Conservation (phyloP, 495 filamentous ascomycete genomes). For the Durotheca rogersii region DNA sequence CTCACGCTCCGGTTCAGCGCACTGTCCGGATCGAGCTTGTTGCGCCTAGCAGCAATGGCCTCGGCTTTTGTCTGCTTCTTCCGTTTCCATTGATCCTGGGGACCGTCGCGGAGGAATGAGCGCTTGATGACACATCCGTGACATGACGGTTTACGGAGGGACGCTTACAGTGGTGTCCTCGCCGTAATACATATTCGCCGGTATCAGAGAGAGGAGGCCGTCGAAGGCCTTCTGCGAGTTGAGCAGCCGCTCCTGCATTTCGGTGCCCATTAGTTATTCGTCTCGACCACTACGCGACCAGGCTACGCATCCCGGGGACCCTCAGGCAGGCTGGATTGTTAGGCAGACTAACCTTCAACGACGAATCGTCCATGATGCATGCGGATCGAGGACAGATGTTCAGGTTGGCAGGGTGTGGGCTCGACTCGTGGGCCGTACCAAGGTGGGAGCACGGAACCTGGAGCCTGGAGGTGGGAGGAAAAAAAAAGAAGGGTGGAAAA, state of each 20-base stretch:
- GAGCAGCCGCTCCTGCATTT: slow-evolving; percentile 73
- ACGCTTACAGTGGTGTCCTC: slow-evolving; percentile 83
- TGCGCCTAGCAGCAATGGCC: slow-evolving; percentile 70
- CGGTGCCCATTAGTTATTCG: slow-evolving; percentile 26
- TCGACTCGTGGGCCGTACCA: neutral
- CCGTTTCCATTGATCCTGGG: slow-evolving; percentile 78
- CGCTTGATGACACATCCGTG: too few relatives aligned
- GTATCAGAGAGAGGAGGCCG: slow-evolving; percentile 87
- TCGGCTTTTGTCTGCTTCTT: slow-evolving; percentile 88
- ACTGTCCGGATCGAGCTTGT: slow-evolving; percentile 83
- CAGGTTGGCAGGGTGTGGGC: neutral
- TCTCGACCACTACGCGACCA: slow-evolving; percentile 13
- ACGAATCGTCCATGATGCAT: slow-evolving; percentile 36
- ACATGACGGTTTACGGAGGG: too few relatives aligned
- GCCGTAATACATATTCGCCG: slow-evolving; percentile 88
- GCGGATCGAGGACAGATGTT: neutral
- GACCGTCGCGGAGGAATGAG: slow-evolving; percentile 26
- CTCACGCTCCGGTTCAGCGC: slow-evolving; percentile 69
- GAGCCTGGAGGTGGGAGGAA: neutral
- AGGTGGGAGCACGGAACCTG: too few relatives aligned
- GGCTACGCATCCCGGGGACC: neutral
- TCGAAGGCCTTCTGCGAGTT: slow-evolving; percentile 86
- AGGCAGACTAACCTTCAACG: slow-evolving; percentile 38
- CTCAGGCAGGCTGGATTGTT: slow-evolving; percentile 4
- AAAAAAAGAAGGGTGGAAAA: slow-evolving; percentile 13